phyloP scores from a whole-genome alignment of 192 early-diverging fungal species.

The Coemansia umbellata region DNA sequence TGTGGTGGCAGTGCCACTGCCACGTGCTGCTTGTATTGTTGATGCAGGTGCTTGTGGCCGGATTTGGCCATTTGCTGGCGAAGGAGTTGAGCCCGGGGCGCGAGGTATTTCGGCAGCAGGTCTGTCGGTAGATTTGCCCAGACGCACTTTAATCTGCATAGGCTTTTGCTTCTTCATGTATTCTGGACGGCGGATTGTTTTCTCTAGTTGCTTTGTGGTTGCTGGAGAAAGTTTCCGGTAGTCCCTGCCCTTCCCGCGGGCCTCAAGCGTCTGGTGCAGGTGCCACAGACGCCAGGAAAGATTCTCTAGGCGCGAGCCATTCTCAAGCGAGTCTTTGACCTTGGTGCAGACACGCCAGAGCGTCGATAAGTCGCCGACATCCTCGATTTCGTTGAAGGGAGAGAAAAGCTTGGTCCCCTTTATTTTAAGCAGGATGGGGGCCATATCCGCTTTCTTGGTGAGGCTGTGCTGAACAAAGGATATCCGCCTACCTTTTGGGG shows the following conservation, averaged over 20 bases:
- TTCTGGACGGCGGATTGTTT: conserved; percentile 37
- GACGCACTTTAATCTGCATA: conserved; percentile 51
- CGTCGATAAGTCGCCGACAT: conserved; percentile 69
- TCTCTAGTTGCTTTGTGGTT: conserved; percentile 59
- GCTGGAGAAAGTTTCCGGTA: conserved; percentile 56
- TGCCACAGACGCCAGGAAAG: conserved; percentile 86
- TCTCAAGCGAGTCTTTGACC: conserved; percentile 78
- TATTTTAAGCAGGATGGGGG: conserved; percentile 66
- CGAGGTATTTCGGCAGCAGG: no score
- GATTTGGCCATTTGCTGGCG: conserved; percentile 1
- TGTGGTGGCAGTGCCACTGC: no score
- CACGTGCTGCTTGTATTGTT: no score
- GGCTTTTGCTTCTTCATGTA: conserved; percentile 37
- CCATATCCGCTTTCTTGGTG: conserved; percentile 42
- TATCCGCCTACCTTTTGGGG: no score
- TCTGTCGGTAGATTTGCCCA: conserved; percentile 36
- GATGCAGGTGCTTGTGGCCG: no score
- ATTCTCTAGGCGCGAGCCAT: conserved; percentile 78
- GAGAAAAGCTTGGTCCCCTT: conserved; percentile 73
- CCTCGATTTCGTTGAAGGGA: conserved; percentile 67
- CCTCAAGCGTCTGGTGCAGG: conserved; percentile 63
- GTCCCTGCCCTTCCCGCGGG: conserved; percentile 49
- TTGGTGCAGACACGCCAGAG: conserved; percentile 83
- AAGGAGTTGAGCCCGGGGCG: not conserved
- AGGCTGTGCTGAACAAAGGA: not conserved